phyloP scores from a whole-genome alignment of 2,329 filamentous ascomycete genomes.

The Acephala macrosclerotiorum region DNA sequence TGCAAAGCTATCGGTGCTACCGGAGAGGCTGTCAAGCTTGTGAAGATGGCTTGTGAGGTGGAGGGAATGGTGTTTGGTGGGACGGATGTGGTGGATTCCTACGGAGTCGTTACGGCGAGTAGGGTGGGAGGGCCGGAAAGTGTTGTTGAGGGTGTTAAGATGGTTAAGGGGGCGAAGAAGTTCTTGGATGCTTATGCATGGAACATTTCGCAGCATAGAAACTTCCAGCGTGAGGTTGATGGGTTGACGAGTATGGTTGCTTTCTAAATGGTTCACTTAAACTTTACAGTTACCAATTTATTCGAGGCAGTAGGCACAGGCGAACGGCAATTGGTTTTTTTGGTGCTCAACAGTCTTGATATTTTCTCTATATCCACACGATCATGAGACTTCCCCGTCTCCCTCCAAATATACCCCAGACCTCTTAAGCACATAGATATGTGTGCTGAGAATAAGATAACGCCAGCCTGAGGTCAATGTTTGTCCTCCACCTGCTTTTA shows the following conservation, averaged over 20 bases:
- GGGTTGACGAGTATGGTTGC: conserved; percentile 72
- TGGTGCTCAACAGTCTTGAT: background rate
- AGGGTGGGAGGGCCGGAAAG: conserved; percentile 50
- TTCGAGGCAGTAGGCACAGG: background rate
- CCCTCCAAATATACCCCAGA: background rate
- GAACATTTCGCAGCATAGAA: conserved; percentile 74
- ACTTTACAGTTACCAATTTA: too few relatives aligned
- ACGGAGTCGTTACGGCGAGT: conserved; percentile 77
- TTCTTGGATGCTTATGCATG: conserved; percentile 77
- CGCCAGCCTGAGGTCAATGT: background rate
- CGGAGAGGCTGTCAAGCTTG: conserved; percentile 72
- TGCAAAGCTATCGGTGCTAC: conserved; percentile 81
- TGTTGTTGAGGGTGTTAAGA: conserved; percentile 66
- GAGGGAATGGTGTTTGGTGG: conserved; percentile 53
- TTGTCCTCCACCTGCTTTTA: background rate
- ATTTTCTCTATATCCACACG: background rate
- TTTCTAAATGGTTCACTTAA: conserved; percentile 54
- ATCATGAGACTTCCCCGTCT: background rate
- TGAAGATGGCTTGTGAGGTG: conserved; percentile 55
- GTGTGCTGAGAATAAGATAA: background rate
- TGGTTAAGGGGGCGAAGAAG: conserved; percentile 70
- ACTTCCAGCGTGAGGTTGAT: conserved; percentile 76
- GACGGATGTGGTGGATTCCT: conserved; percentile 66
- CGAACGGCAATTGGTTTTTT: background rate
- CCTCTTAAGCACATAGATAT: background rate